Evolutionary conservation across 768 basidiomycete genomes (phyloP).

Genomic region (Lactarius tabidus): DNA sequence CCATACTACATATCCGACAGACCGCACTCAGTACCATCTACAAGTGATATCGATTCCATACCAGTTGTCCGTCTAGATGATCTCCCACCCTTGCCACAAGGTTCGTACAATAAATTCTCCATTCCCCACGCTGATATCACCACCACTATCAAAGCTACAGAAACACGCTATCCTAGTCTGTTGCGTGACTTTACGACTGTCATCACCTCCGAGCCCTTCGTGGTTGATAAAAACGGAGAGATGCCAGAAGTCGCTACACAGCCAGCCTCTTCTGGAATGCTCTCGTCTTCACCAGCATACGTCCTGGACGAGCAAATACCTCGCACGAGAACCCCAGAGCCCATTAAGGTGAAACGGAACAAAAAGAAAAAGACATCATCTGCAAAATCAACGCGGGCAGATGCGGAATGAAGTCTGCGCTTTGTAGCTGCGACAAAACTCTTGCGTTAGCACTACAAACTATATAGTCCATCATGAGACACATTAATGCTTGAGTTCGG

Average conservation of each 20-base stretch:
- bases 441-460: slow-evolving; percentile 12
- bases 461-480: slow-evolving; percentile 18
- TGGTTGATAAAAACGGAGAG: slow-evolving; percentile 24
- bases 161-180: slow-evolving; percentile 13
- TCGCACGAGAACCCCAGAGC: slow-evolving; percentile 55
- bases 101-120: slow-evolving; percentile 21
- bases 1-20: slow-evolving; percentile 87
- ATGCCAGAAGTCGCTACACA: slow-evolving; percentile 23
- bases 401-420: slow-evolving; percentile 26
- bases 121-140: background rate
- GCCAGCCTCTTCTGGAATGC: slow-evolving; percentile 25
- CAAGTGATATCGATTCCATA: slow-evolving; percentile 82
- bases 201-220: slow-evolving; percentile 14
- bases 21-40: slow-evolving; percentile 36
- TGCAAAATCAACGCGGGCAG: slow-evolving; percentile 66
- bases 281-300: slow-evolving; percentile 49
- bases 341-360: slow-evolving; percentile 69
- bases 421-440: slow-evolving; percentile 7
- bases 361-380: slow-evolving; percentile 60
- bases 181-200: slow-evolving; percentile 18
- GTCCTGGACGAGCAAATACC: slow-evolving; percentile 49
- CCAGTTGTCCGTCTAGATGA: slow-evolving; percentile 84
- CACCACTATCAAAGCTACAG: background rate
- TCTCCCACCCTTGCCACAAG: slow-evolving; percentile 47
- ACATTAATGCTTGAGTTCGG: slow-evolving; percentile 19